phyloP scores from a whole-genome alignment of 148 eudicot genomes.

The Arbutus unedo region DNA sequence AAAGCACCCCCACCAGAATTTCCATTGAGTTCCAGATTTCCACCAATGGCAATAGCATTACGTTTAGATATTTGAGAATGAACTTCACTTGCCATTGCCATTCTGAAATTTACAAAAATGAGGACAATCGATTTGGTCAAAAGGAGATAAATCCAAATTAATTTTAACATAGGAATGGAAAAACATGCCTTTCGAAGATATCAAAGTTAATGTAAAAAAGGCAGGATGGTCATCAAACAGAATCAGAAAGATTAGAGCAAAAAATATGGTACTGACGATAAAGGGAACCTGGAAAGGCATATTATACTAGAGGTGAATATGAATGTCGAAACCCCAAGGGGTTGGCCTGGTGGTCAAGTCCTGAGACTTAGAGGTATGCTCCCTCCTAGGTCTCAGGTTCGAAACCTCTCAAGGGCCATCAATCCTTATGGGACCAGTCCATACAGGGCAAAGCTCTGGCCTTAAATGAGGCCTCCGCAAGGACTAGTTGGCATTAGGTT shows the following conservation, averaged over 20 bases:
- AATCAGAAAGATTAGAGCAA: neutral
- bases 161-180: neutral
- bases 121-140: conserved; percentile 10
- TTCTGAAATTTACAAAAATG: conserved; percentile 43
- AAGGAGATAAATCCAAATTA: neutral
- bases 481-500: too few species aligned
- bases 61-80: conserved; percentile 83
- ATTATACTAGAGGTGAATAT: too few species aligned
- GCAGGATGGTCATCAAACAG: neutral
- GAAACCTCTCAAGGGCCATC: too few species aligned
- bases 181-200: neutral
- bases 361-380: too few species aligned
- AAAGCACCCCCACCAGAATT: conserved; percentile 79
- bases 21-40: conserved; percentile 74
- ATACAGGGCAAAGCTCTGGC: too few species aligned
- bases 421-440: too few species aligned
- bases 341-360: too few species aligned
- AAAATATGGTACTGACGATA: neutral
- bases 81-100: conserved; percentile 90
- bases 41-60: conserved; percentile 68
- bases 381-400: too few species aligned
- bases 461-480: too few species aligned
- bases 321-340: neutral
- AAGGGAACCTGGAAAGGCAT: neutral
- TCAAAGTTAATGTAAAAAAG: neutral